Conservation (phyloP, 768 basidiomycete genomes). For the Clathrus columnatus region DNA sequence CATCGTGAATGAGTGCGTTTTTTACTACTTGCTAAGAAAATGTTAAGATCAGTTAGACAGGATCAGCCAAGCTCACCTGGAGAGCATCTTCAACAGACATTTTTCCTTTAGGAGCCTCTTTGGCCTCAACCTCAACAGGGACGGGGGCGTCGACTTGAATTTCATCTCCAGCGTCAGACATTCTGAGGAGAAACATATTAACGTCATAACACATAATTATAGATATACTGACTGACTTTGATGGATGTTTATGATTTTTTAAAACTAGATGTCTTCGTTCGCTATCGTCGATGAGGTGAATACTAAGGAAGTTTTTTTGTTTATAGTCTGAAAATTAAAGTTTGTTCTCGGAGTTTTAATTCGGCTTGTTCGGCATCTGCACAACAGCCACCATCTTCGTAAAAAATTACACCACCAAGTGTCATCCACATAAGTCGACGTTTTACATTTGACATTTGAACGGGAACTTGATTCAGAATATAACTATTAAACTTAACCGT, state of each 20-base stretch:
- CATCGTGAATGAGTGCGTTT: slow-evolving; percentile 96
- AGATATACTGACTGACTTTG: slow-evolving; percentile 21
- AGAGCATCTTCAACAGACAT: slow-evolving; percentile 93
- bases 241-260: slow-evolving; percentile 10
- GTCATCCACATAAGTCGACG: too few species aligned
- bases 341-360: background rate
- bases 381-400: too few species aligned
- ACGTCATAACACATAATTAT: background rate
- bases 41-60: background rate
- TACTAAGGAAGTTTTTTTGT: too few species aligned
- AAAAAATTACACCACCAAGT: too few species aligned
- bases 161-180: slow-evolving; percentile 99
- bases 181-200: slow-evolving; percentile 33
- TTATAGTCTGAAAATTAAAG: background rate
- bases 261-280: slow-evolving; percentile 75
- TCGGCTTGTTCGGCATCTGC: background rate
- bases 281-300: slow-evolving; percentile 86
- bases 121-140: slow-evolving; percentile 67
- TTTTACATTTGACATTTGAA: too few species aligned
- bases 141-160: slow-evolving; percentile 61
- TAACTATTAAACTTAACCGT: too few species aligned
- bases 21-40: slow-evolving; percentile 86
- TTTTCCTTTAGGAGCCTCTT: slow-evolving; percentile 91
- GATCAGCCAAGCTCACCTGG: slow-evolving; percentile 41
- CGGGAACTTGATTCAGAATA: too few species aligned